These are phyloP conservation scores for Theileria parva DNA, from an alignment of 169 alveolate genomes.

Conservation along the genomic window DNA sequence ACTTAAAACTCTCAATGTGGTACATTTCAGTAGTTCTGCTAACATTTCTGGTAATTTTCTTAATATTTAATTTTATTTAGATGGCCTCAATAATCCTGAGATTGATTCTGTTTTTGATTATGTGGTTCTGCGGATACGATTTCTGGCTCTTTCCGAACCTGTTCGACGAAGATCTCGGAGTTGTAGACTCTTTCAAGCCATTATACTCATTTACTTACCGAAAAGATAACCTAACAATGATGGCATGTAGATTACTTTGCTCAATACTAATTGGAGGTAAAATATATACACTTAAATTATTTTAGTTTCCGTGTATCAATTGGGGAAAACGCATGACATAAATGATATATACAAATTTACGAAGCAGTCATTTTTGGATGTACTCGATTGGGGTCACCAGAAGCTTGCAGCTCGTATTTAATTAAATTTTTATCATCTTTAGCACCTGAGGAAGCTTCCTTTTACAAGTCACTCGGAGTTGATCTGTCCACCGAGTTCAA, in stretches of 20 bases:
- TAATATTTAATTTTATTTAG: neutral
- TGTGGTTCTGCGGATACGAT: slow-evolving; percentile 85
- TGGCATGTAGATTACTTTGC: slow-evolving; percentile 76
- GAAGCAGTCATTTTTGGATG: slow-evolving; percentile 81
- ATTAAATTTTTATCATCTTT: slow-evolving; percentile 27
- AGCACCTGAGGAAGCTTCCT: slow-evolving; percentile 68
- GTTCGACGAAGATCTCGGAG: slow-evolving; percentile 85
- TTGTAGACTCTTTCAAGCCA: slow-evolving; percentile 83
- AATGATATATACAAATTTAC: slow-evolving; percentile 80
- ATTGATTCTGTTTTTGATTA: slow-evolving; percentile 67
- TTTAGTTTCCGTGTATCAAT: slow-evolving; percentile 72
- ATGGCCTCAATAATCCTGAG: slow-evolving; percentile 71
- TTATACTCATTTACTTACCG: slow-evolving; percentile 72
- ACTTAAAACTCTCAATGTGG: slow-evolving; percentile 81
- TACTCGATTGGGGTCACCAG: slow-evolving; percentile 84
- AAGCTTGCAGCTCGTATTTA: slow-evolving; percentile 70
- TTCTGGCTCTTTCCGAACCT: slow-evolving; percentile 85
- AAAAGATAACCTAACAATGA: slow-evolving; percentile 70
- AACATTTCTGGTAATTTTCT: slow-evolving; percentile 65
- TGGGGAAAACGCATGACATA: slow-evolving; percentile 82
- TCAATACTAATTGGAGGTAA: slow-evolving; percentile 79
- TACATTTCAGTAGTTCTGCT: slow-evolving; percentile 79
- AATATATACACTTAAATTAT: neutral
- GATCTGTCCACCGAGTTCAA: slow-evolving; percentile 53
- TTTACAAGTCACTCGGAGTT: slow-evolving; percentile 71